phyloP scores from a whole-genome alignment of 495 filamentous ascomycete genomes.

The Thozetella sp. region DNA sequence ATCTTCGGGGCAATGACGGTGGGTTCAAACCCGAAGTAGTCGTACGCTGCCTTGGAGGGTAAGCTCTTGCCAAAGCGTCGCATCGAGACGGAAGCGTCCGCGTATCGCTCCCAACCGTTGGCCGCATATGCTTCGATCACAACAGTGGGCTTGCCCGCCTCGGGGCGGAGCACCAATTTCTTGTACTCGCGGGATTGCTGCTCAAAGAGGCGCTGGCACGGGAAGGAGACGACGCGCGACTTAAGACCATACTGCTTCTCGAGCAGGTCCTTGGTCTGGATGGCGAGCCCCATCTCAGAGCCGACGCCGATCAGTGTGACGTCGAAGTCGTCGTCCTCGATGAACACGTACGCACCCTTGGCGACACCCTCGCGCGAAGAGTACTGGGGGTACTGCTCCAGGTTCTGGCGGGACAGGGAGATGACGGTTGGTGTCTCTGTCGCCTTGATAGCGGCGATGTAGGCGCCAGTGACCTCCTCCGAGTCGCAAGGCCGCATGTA shows the following conservation, averaged over 20 bases:
- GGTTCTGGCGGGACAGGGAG: conserved; percentile 24
- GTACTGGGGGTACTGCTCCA: conserved; percentile 16
- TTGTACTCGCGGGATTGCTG: conserved; percentile 50
- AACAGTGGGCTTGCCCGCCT: conserved; percentile 40
- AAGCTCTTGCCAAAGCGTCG: conserved; percentile 45
- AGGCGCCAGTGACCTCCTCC: conserved; percentile 60
- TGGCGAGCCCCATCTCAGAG: conserved; percentile 27
- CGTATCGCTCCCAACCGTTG: conserved; percentile 62
- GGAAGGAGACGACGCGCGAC: conserved; percentile 56
- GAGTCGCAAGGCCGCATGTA: conserved; percentile 59
- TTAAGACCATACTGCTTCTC: conserved; percentile 20
- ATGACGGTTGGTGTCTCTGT: conserved; percentile 38
- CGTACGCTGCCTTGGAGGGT: conserved; percentile 52
- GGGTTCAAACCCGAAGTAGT: too few species aligned
- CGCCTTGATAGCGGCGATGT: conserved; percentile 46
- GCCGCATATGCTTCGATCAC: conserved; percentile 57
- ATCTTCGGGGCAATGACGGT: too few species aligned
- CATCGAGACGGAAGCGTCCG: conserved; percentile 52
- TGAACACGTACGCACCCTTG: conserved; percentile 33
- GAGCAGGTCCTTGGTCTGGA: conserved; percentile 20
- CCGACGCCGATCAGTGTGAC: conserved; percentile 35
- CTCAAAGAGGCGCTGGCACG: conserved; percentile 56
- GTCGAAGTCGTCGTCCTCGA: conserved; percentile 21
- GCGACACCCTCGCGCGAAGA: conserved; percentile 19
- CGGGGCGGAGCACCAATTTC: conserved; percentile 32